These are phyloP conservation scores for Gossypium australe DNA, from an alignment of 345 rosid genomes.

Conservation along the genomic window DNA sequence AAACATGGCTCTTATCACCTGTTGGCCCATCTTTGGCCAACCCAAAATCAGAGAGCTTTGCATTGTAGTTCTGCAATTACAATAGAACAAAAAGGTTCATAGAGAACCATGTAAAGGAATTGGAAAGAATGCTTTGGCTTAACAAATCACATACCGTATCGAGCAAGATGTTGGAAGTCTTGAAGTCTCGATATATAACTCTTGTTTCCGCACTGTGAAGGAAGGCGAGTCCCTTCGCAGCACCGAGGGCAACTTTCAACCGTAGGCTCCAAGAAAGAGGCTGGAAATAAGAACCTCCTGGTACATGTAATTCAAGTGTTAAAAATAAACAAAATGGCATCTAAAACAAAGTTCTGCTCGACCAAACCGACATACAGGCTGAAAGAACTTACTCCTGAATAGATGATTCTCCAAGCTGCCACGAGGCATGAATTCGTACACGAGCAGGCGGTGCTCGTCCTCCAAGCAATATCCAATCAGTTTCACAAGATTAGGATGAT, in stretches of 20 bases:
- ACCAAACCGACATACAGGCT: neutral
- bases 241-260: conserved; percentile 65
- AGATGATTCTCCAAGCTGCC: conserved; percentile 80
- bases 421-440: conserved; percentile 72
- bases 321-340: neutral
- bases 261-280: conserved; percentile 77
- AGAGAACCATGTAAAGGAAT: neutral
- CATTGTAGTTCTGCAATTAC: conserved; percentile 48
- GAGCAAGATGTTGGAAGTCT: conserved; percentile 63
- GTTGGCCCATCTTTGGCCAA: conserved; percentile 83
- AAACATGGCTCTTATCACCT: conserved; percentile 67
- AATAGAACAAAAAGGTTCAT: neutral
- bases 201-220: conserved; percentile 57
- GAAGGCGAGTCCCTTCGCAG: conserved; percentile 77
- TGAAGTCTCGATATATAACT: conserved; percentile 70
- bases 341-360: neutral
- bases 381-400: conserved; percentile 52
- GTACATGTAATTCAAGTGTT: neutral
- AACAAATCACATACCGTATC: conserved; percentile 43
- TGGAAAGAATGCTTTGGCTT: neutral
- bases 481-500: conserved; percentile 66
- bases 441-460: conserved; percentile 66
- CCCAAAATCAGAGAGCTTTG: conserved; percentile 78
- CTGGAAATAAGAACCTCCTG: conserved; percentile 79
- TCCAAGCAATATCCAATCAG: conserved; percentile 71